Conservation (phyloP, 2,329 filamentous ascomycete genomes). For the Phialophora verrucosa region DNA sequence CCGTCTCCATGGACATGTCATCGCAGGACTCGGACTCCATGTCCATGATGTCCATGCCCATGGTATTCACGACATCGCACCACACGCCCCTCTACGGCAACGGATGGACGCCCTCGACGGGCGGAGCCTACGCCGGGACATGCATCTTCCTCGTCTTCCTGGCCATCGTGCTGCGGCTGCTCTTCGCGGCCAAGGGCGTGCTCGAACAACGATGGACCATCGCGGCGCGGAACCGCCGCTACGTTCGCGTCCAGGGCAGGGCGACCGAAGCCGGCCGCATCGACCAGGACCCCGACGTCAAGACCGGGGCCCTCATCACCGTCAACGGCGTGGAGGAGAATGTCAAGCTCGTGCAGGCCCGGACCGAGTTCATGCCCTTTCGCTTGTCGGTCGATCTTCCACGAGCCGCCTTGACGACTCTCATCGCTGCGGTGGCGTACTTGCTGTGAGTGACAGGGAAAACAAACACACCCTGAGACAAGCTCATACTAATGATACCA, state of each 20-base stretch:
- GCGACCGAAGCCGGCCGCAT: constrained; percentile 64
- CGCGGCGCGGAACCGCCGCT: constrained; percentile 73
- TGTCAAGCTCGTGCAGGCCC: constrained; percentile 71
- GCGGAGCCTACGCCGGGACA: constrained; percentile 80
- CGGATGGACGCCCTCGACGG: constrained; percentile 73
- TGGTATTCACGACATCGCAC: constrained; percentile 62
- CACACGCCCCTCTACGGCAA: constrained; percentile 69
- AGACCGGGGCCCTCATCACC: constrained; percentile 68
- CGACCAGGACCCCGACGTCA: constrained; percentile 65
- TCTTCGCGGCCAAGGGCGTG: constrained; percentile 71
- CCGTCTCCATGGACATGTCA: constrained; percentile 23
- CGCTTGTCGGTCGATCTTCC: constrained; percentile 79
- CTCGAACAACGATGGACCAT: constrained; percentile 71
- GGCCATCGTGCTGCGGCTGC: constrained; percentile 68
- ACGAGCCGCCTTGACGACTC: constrained; percentile 71
- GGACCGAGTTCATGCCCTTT: constrained; percentile 68
- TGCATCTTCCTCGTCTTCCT: constrained; percentile 90
- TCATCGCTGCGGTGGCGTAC: constrained; percentile 79
- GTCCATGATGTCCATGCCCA: constrained; percentile 46
- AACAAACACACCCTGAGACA: no score
- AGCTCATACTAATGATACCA: constrained; percentile 12
- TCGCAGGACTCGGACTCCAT: constrained; percentile 3
- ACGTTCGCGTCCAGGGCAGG: constrained; percentile 73
- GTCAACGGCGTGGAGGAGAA: constrained; percentile 81
- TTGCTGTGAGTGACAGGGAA: constrained; percentile 70